These are phyloP conservation scores for Hanseniaspora guilliermondii DNA, from an alignment of 805 yeast species.

Conservation along the genomic window DNA sequence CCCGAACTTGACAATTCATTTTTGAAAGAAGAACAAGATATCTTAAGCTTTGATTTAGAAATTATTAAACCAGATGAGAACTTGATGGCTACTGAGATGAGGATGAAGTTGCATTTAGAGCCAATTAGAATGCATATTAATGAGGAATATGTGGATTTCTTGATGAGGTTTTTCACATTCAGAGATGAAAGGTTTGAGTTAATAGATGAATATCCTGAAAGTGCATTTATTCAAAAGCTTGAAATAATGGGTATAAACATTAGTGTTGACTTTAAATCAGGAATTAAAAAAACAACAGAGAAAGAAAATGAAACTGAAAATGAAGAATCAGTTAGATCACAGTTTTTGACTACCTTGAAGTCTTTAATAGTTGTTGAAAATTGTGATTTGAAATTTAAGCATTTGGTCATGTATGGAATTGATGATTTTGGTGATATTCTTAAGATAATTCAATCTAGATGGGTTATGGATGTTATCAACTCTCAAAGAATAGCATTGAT, in stretches of 20 bases:
- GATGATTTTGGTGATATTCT: slow-evolving; percentile 58
- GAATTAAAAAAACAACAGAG: slow-evolving; percentile 58
- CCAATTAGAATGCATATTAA: slow-evolving; percentile 81
- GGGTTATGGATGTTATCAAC: slow-evolving; percentile 82
- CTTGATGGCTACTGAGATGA: slow-evolving; percentile 58
- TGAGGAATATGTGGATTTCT: slow-evolving; percentile 82
- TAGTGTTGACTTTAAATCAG: slow-evolving; percentile 78
- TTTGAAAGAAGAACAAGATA: slow-evolving; percentile 18
- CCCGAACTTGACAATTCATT: background rate
- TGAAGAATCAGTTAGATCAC: slow-evolving; percentile 45
- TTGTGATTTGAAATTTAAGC: slow-evolving; percentile 54
- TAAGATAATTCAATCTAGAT: slow-evolving; percentile 44
- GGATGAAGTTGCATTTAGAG: slow-evolving; percentile 36
- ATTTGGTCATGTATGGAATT: slow-evolving; percentile 58
- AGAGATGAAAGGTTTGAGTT: slow-evolving; percentile 56
- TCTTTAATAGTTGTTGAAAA: slow-evolving; percentile 84
- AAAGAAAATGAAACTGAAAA: slow-evolving; percentile 66
- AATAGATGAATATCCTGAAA: slow-evolving; percentile 48
- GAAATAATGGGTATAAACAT: slow-evolving; percentile 47
- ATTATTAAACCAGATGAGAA: slow-evolving; percentile 53
- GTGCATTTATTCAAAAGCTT: slow-evolving; percentile 55
- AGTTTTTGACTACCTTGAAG: slow-evolving; percentile 52
- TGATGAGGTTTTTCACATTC: slow-evolving; percentile 69
- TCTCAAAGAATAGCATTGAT: slow-evolving; percentile 71
- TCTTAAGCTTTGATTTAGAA: slow-evolving; percentile 42